Percentiles rank a stretch among this genome's conserved stretches.
These are phyloP conservation scores for Agarophyton chilense DNA, from an alignment of 23 red algal genomes.

Conservation along the genomic window DNA sequence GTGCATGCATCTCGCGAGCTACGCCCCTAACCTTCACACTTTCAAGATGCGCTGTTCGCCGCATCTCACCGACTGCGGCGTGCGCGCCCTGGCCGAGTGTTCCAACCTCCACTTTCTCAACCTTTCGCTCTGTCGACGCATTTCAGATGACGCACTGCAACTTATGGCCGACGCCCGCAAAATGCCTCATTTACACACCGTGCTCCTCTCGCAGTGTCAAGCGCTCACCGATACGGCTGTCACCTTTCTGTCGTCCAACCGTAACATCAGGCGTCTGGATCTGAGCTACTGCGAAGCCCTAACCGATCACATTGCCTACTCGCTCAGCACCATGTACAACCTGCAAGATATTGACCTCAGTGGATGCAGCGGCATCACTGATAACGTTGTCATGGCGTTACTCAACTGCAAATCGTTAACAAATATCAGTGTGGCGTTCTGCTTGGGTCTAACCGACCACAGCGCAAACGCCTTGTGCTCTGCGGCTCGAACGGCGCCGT, in stretches of 20 bases:
- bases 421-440: neutral
- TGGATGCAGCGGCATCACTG: slow-evolving; percentile 2
- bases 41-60: neutral
- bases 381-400: neutral
- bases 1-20: neutral
- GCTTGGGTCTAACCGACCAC: neutral
- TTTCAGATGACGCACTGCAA: slow-evolving; percentile 4
- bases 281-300: slow-evolving; percentile 23
- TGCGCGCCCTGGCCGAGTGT: slow-evolving; percentile 14
- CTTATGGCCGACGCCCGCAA: neutral
- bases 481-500: neutral
- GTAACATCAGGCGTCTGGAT: neutral
- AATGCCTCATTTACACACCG: slow-evolving; percentile 28
- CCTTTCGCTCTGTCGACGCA: neutral
- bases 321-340: neutral
- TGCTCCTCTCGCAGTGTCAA: slow-evolving; percentile 18
- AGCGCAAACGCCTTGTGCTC: neutral
- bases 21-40: neutral
- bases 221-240: slow-evolving; percentile 17
- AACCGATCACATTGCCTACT: neutral
- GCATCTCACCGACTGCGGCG: neutral
- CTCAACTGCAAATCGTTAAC: neutral
- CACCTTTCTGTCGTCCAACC: neutral
- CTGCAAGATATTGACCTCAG: slow-evolving; percentile 3
- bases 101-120: slow-evolving; percentile 3